These are phyloP conservation scores for Maudiozyma saulgeensis DNA, from an alignment of 805 yeast genomes.

Conservation along the genomic window DNA sequence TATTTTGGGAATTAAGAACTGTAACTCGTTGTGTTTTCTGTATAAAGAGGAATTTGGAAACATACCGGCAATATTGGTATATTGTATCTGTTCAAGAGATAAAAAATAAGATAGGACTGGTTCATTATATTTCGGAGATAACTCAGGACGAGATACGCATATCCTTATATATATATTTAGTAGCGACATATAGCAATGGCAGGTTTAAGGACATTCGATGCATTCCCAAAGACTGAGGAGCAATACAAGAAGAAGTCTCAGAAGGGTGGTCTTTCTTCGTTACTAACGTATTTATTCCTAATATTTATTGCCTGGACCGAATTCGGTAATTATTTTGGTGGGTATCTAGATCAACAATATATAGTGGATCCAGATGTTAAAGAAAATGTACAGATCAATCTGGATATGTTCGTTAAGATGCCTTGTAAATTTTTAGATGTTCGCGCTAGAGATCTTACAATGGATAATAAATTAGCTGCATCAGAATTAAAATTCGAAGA, in stretches of 20 bases:
- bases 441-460: constrained; percentile 66
- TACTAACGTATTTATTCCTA: constrained; percentile 51
- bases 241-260: constrained; percentile 62
- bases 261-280: constrained; percentile 68
- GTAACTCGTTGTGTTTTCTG: no score
- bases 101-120: no score
- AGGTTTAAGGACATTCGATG: constrained; percentile 51
- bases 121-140: background rate
- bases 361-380: constrained; percentile 54
- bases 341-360: constrained; percentile 68
- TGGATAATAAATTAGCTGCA: constrained; percentile 68
- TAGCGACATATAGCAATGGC: constrained; percentile 16
- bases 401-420: constrained; percentile 74
- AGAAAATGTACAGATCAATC: constrained; percentile 56
- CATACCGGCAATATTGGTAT: no score
- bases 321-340: constrained; percentile 77
- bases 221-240: constrained; percentile 66
- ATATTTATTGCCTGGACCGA: constrained; percentile 74
- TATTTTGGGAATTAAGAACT: background rate
- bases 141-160: background rate
- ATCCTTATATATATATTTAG: background rate
- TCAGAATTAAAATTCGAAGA: constrained; percentile 70
- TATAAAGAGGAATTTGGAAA: no score
- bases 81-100: no score
- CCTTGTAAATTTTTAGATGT: constrained; percentile 73